phyloP scores from a whole-genome alignment of 2,329 filamentous ascomycete genomes.

The Colletotrichum costaricense region DNA sequence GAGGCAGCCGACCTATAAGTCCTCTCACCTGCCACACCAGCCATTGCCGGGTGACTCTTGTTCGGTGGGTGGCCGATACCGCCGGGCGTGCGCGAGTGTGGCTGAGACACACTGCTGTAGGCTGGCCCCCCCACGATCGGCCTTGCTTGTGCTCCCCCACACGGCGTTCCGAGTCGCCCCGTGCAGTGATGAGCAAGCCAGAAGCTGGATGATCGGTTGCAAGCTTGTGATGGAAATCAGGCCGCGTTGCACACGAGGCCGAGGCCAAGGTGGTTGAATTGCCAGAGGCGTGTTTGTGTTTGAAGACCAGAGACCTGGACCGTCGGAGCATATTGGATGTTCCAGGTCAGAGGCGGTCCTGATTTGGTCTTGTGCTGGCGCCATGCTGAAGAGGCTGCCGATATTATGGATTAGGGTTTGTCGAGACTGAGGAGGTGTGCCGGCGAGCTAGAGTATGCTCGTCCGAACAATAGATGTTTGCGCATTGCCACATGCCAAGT shows the following conservation, averaged over 20 bases:
- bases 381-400: slow-evolving; percentile 3
- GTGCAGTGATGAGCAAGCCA: slow-evolving; percentile 1
- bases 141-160: slow-evolving; percentile 26
- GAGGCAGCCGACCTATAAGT: slow-evolving; percentile 21
- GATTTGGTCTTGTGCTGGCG: slow-evolving; percentile 10
- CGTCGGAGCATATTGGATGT: slow-evolving; percentile 13
- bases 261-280: neutral
- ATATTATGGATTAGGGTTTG: slow-evolving; percentile 30
- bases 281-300: slow-evolving; percentile 17
- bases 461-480: slow-evolving; percentile 18
- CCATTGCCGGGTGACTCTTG: slow-evolving; percentile 17
- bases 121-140: slow-evolving; percentile 23
- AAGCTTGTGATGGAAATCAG: neutral
- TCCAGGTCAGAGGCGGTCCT: neutral
- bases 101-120: slow-evolving; percentile 29
- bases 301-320: slow-evolving; percentile 11
- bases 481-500: neutral
- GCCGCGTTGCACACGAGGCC: neutral
- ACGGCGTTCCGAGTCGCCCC: slow-evolving; percentile 18
- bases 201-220: neutral
- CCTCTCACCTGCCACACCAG: slow-evolving; percentile 33
- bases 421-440: slow-evolving; percentile 6
- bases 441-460: slow-evolving; percentile 6
- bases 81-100: slow-evolving; percentile 31
- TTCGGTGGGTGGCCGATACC: slow-evolving; percentile 28